Evolutionary conservation across 805 yeast genomes (phyloP).

Genomic region (Ogataea corticis): DNA sequence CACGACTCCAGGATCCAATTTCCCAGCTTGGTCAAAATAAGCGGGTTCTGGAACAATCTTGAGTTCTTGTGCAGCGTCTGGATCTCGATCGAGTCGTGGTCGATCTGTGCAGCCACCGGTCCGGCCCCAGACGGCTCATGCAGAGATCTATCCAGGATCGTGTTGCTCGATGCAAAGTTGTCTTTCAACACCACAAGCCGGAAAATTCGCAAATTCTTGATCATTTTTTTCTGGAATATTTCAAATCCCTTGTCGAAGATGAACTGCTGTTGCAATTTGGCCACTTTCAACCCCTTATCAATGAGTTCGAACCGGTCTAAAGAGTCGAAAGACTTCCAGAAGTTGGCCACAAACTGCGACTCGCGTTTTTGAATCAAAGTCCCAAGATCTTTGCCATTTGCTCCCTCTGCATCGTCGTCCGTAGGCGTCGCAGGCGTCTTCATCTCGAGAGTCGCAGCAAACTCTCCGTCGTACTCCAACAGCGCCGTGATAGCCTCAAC

Average conservation of each 20-base stretch:
- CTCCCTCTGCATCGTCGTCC: slow-evolving; percentile 21
- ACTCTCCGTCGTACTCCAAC: slow-evolving; percentile 62
- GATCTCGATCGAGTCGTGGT: slow-evolving; percentile 33
- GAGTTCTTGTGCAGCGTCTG: slow-evolving; percentile 58
- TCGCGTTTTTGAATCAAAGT: slow-evolving; percentile 31
- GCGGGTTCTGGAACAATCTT: slow-evolving; percentile 77
- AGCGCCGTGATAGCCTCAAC: slow-evolving; percentile 87
- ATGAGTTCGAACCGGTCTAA: slow-evolving; percentile 52
- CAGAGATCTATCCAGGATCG: slow-evolving; percentile 10
- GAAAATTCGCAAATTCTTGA: slow-evolving; percentile 77
- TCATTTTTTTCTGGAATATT: slow-evolving; percentile 77
- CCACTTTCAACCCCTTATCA: slow-evolving; percentile 73
- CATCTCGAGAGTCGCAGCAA: slow-evolving; percentile 13
- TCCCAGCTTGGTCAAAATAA: slow-evolving; percentile 81
- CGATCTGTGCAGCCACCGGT: slow-evolving; percentile 16
- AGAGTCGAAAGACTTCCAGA: slow-evolving; percentile 63
- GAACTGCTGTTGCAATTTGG: slow-evolving; percentile 79
- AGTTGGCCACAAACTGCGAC: slow-evolving; percentile 38
- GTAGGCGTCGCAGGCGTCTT: slow-evolving; percentile 21
- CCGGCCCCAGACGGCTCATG: slow-evolving; percentile 3
- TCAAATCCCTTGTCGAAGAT: slow-evolving; percentile 88
- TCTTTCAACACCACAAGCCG: slow-evolving; percentile 87
- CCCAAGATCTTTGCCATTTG: slow-evolving; percentile 32
- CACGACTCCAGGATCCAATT: slow-evolving; percentile 90
- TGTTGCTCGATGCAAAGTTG: slow-evolving; percentile 37